Conservation (phyloP, 1,139 yeast species). For the Spencermartinsiella ligniputridi region DNA sequence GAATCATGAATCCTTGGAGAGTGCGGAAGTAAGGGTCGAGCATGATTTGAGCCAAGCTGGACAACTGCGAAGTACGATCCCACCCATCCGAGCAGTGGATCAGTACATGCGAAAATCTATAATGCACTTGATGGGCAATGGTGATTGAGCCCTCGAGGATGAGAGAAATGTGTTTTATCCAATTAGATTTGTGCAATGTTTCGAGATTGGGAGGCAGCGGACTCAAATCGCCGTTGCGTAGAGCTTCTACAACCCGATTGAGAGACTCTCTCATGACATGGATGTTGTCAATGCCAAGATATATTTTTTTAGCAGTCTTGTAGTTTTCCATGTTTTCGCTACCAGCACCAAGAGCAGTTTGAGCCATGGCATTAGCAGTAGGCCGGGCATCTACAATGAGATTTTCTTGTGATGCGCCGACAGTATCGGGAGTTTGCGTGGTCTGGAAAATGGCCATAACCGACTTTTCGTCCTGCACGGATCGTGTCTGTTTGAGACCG, state of each 20-base stretch:
- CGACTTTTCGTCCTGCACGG: slow-evolving; percentile 85
- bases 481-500: slow-evolving; percentile 82
- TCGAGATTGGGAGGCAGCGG: slow-evolving; percentile 43
- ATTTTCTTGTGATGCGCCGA: slow-evolving; percentile 44
- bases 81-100: slow-evolving; percentile 98
- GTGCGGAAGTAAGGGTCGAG: slow-evolving; percentile 90
- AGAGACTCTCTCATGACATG: slow-evolving; percentile 92
- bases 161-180: slow-evolving; percentile 71
- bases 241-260: slow-evolving; percentile 54
- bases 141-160: slow-evolving; percentile 74
- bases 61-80: slow-evolving; percentile 92
- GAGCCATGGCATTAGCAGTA: slow-evolving; percentile 91
- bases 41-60: slow-evolving; percentile 79
- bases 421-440: slow-evolving; percentile 19
- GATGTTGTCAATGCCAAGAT: slow-evolving; percentile 88
- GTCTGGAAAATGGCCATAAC: slow-evolving; percentile 63
- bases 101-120: slow-evolving; percentile 75
- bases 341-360: slow-evolving; percentile 95
- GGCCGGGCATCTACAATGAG: slow-evolving; percentile 90
- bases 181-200: slow-evolving; percentile 59
- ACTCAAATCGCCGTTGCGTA: slow-evolving; percentile 64
- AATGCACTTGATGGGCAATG: slow-evolving; percentile 71
- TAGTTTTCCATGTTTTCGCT: slow-evolving; percentile 90
- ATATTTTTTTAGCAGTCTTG: slow-evolving; percentile 60
- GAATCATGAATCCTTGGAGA: slow-evolving; percentile 73